Conservation (phyloP, 345 rosid species). For the Syzygium jambos region DNA sequence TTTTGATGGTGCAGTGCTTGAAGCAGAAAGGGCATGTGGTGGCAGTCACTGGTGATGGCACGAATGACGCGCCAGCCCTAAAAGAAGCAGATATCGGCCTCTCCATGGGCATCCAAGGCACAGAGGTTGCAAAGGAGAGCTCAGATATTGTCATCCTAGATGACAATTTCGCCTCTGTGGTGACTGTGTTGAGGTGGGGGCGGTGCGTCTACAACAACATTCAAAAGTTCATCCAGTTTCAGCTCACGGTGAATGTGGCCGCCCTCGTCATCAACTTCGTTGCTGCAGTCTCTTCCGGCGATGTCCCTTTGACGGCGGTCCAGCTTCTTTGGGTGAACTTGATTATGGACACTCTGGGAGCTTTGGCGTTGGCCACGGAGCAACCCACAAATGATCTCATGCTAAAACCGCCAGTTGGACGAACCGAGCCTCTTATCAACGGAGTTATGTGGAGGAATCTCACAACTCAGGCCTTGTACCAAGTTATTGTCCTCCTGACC, state of each 20-base stretch:
- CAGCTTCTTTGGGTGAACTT: slow-evolving; percentile 77
- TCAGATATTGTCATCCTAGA: slow-evolving; percentile 75
- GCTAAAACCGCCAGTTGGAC: slow-evolving; percentile 53
- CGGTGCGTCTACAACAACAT: slow-evolving; percentile 72
- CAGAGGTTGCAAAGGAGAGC: slow-evolving; percentile 78
- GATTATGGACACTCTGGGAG: slow-evolving; percentile 80
- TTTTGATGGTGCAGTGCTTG: slow-evolving; percentile 71
- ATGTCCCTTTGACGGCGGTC: slow-evolving; percentile 66
- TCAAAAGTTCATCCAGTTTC: slow-evolving; percentile 78
- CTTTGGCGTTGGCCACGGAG: slow-evolving; percentile 65
- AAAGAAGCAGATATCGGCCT: slow-evolving; percentile 75
- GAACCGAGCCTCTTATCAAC: slow-evolving; percentile 54
- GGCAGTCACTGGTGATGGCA: slow-evolving; percentile 73
- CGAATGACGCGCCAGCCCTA: slow-evolving; percentile 73
- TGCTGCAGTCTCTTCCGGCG: slow-evolving; percentile 73
- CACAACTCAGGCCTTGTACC: slow-evolving; percentile 55
- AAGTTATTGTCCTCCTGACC: slow-evolving; percentile 47
- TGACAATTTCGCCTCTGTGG: slow-evolving; percentile 64
- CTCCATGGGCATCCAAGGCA: slow-evolving; percentile 77
- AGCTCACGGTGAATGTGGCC: slow-evolving; percentile 67
- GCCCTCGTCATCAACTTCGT: slow-evolving; percentile 71
- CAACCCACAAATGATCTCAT: slow-evolving; percentile 54
- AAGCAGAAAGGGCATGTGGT: slow-evolving; percentile 65
- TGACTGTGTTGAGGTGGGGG: slow-evolving; percentile 72
- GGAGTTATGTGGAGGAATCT: slow-evolving; percentile 81